These are phyloP conservation scores for Candida hungchunana DNA, from an alignment of 805 yeast genomes.

Conservation along the genomic window DNA sequence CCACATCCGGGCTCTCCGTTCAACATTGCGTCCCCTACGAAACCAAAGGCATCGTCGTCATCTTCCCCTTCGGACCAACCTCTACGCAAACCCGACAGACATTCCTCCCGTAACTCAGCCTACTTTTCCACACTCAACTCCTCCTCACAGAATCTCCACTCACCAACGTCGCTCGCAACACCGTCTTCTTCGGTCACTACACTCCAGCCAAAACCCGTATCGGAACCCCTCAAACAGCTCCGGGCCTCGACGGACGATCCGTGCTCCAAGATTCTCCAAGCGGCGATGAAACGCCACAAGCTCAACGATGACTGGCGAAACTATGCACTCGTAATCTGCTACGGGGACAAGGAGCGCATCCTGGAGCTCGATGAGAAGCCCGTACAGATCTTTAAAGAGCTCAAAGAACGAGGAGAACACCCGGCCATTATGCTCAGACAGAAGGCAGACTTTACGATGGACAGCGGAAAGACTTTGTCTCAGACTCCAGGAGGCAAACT, in stretches of 20 bases:
- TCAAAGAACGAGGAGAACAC: slow-evolving; percentile 78
- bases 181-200: slow-evolving; percentile 5
- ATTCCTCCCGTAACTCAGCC: slow-evolving; percentile 14
- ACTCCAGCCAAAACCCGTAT: slow-evolving; percentile 19
- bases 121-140: slow-evolving; percentile 1
- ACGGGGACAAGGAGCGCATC: slow-evolving; percentile 85
- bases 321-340: slow-evolving; percentile 83
- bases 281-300: slow-evolving; percentile 82
- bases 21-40: slow-evolving; percentile 28
- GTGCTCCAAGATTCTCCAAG: slow-evolving; percentile 80
- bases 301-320: slow-evolving; percentile 80
- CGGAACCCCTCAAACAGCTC: slow-evolving; percentile 77
- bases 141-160: slow-evolving; percentile 7
- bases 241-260: slow-evolving; percentile 89
- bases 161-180: slow-evolving; percentile 20
- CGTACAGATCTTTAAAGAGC: slow-evolving; percentile 75
- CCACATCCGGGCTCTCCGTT: slow-evolving; percentile 25
- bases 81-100: slow-evolving; percentile 7
- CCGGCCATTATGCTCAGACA: slow-evolving; percentile 93
- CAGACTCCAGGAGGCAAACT: slow-evolving; percentile 42
- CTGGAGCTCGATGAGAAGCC: slow-evolving; percentile 85
- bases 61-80: slow-evolving; percentile 9
- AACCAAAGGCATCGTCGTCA: slow-evolving; percentile 10
- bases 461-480: slow-evolving; percentile 20
- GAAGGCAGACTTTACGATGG: slow-evolving; percentile 50